Base-by-base conservation (phyloP, 768 basidiomycete species). In the Kwoniella pini region DNA sequence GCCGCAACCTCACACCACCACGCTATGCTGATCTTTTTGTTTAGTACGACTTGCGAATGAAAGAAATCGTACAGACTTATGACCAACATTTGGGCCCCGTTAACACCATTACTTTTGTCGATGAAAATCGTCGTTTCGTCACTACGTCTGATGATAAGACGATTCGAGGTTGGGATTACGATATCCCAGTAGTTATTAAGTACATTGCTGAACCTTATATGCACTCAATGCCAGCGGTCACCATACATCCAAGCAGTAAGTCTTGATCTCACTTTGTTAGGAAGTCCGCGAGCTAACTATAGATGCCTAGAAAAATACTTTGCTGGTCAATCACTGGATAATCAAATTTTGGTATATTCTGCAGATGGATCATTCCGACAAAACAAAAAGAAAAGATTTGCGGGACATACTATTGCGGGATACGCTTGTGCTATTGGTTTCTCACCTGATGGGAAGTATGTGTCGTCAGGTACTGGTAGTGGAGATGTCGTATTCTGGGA, bases 221-320 rank as follows among this genome's bases (percentile, higher is more conserved):
- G 96, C 94, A 99, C 80, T 96, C 92, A 17, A 98, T 99, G 94
- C 96, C 96, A 6, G 90, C 96, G 17, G 94, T 98, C 46, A 94
- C 93, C 4, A 80, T 95, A 26, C 93, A 98, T 78, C 95, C 96
- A 22, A 94, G 87, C 57, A 89, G 95, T 97, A 76, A 57, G 92
- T 85, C 2, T 19, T n/a, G n/a, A n/a, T n/a, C n/a, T n/a, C n/a
- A n/a, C n/a, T n/a, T n/a, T n/a, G n/a, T n/a, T n/a, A n/a, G n/a
- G n/a, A n/a, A n/a, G n/a, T n/a, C n/a, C n/a, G n/a, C 5, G 3
- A 19, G 39, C 46, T 54, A 17, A 59, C n/a, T n/a, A n/a, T n/a
- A n/a, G n/a, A n/a, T n/a, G n/a, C n/a, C 9, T 67, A 88, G 94
- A 88, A 75, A 96, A 96, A 83, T 96, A 93, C 81, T 90, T 99